These are phyloP conservation scores for Rubia occidens DNA, from an alignment of 305 asterid species.

Conservation along the genomic window DNA sequence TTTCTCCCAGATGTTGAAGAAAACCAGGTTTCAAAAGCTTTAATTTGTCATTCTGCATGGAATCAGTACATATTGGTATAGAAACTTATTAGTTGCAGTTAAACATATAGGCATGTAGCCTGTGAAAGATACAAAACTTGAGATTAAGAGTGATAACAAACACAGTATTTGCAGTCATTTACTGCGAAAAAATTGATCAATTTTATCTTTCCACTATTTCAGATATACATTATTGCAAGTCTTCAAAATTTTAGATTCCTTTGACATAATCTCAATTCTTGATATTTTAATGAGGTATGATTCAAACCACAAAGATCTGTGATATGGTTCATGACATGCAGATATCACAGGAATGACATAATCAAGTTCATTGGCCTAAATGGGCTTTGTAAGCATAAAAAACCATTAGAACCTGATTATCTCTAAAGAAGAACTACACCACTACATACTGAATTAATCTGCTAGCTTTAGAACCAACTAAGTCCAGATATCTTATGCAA, in stretches of 20 bases:
- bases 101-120: neutral
- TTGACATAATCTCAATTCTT: neutral
- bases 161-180: neutral
- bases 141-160: neutral
- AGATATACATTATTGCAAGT: neutral
- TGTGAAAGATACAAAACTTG: neutral
- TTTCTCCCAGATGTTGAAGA: slow-evolving; percentile 98
- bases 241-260: neutral
- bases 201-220: neutral
- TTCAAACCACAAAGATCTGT: neutral
- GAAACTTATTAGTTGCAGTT: neutral
- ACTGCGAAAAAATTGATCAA: neutral
- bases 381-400: neutral
- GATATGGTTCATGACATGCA: neutral
- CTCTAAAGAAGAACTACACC: neutral
- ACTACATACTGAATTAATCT: neutral
- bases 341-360: neutral
- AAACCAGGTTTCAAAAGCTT: slow-evolving; percentile 81
- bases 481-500: neutral
- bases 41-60: slow-evolving; percentile 79
- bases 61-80: neutral
- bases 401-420: neutral
- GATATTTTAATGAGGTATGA: neutral
- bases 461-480: neutral
- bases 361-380: neutral